Evolutionary conservation across 306 rosid species (phyloP), one percentile per base, ranked within the genome.

Genomic region (Oemleria cerasiformis): DNA sequence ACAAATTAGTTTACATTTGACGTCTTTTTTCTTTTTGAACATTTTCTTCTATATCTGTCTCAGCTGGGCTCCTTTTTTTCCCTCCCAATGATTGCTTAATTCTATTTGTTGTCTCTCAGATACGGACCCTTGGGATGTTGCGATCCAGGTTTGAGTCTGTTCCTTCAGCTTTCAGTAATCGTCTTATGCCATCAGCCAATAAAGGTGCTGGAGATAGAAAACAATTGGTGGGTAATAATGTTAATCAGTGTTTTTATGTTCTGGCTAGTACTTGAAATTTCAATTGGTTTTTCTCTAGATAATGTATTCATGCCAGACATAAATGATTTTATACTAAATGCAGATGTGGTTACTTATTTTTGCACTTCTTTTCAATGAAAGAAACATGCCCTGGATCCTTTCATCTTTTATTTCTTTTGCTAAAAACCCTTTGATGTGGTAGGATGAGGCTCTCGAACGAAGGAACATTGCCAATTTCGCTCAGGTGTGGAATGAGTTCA

Each of bases 41-140:
- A 8, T 19, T 70, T 54, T 54, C 63, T 48, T 59, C 38, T 47
- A 34, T 67, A 63, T 49, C 51, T 63, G 14, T 68, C 55, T 34
- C 39, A 60, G 44, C 65, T 61, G 58, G 66, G 55, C 13, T 63
- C 59, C 61, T 50, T 75, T 40, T 21, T 72, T 77, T 59, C 73
- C 72, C 50, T 55, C 61, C 69, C 77, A 55, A 71, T 75, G 68
- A 55, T 80, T 21, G 51, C 44, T 63, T 65, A 49, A 51, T 75
- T 65, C 36, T 65, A 44, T 82, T 77, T 80, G 72, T 30, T 72
- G 49, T 81, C 65, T 80, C 68, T 71, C 83, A 95, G 99, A 95
- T 95, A 84, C 86, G 99, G 70, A 95, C 99, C n/a, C 99, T 95
- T 75, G 99, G 99, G 72, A 91, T 89, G 97, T 84, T 95, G 74